These are phyloP conservation scores for Botrytis fragariae DNA, from an alignment of 2,329 filamentous ascomycete species.

Conservation along the genomic window DNA sequence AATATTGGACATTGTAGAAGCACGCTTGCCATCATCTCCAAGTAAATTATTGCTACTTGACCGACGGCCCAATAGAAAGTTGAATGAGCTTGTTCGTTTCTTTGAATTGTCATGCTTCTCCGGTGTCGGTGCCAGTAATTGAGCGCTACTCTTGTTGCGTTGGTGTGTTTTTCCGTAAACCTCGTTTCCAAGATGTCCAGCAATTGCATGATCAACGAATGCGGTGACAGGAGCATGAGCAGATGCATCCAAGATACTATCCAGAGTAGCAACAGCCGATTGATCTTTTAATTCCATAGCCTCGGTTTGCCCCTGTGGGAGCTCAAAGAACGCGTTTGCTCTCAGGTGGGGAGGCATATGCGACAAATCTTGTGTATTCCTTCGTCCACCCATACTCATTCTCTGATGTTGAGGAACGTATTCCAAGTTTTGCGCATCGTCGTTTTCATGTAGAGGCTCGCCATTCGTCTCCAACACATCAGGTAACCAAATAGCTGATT, in stretches of 20 bases:
- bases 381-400: constrained; percentile 36
- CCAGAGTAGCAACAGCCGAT: constrained; percentile 84
- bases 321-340: constrained; percentile 88
- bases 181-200: constrained; percentile 70
- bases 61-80: constrained; percentile 42
- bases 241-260: constrained; percentile 88
- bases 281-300: constrained; percentile 64
- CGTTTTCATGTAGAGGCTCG: constrained; percentile 26
- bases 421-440: constrained; percentile 33
- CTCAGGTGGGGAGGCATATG: constrained; percentile 78
- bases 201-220: constrained; percentile 86
- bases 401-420: constrained; percentile 39
- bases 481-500: constrained; percentile 41
- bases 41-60: constrained; percentile 30
- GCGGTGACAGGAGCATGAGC: constrained; percentile 83
- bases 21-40: constrained; percentile 26
- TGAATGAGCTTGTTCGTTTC: constrained; percentile 48
- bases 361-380: constrained; percentile 42
- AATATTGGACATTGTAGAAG: constrained; percentile 31
- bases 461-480: constrained; percentile 36
- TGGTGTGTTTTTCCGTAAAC: constrained; percentile 65
- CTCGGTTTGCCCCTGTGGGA: constrained; percentile 52
- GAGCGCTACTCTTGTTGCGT: constrained; percentile 47
- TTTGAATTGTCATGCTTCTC: constrained; percentile 35
- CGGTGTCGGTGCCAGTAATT: constrained; percentile 38